A percentile compares a stretch with the other conserved stretches of the same genome.
phyloP scores from a whole-genome alignment of 768 basidiomycete genomes.

The Termitomyces sp. region DNA sequence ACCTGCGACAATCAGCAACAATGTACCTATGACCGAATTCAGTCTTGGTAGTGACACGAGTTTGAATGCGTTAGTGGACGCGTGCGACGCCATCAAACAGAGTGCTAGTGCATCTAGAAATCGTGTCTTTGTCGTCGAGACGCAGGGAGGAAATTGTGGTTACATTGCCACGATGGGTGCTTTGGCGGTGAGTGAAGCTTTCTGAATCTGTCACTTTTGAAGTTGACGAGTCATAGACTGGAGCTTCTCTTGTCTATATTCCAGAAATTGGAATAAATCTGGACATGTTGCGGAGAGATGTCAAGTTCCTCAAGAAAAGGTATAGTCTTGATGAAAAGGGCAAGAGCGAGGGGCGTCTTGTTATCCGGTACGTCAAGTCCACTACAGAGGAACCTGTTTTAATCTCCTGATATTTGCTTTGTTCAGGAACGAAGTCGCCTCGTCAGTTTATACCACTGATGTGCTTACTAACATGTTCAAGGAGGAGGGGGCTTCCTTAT shows the following conservation, averaged over 20 bases:
- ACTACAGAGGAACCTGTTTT: not conserved
- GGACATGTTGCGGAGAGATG: slow-evolving; percentile 76
- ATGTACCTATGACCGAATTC: slow-evolving; percentile 96
- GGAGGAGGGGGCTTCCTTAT: slow-evolving; percentile 87
- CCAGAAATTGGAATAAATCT: slow-evolving; percentile 89
- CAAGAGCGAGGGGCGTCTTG: slow-evolving; percentile 88
- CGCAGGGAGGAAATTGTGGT: slow-evolving; percentile 95
- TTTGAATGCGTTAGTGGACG: slow-evolving; percentile 94
- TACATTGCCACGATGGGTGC: slow-evolving; percentile 96
- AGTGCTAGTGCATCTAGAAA: slow-evolving; percentile 95
- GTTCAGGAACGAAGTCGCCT: slow-evolving; percentile 79
- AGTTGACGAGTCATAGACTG: slow-evolving; percentile 50
- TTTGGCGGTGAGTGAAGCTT: slow-evolving; percentile 67
- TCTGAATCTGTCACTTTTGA: not conserved
- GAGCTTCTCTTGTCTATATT: slow-evolving; percentile 90
- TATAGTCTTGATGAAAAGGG: slow-evolving; percentile 87
- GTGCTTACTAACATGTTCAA: slow-evolving; percentile 91
- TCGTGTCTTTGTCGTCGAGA: slow-evolving; percentile 96
- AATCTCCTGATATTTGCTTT: not conserved
- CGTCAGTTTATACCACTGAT: slow-evolving; percentile 86
- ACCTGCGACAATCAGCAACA: slow-evolving; percentile 97
- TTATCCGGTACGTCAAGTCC: slow-evolving; percentile 68
- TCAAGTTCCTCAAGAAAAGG: slow-evolving; percentile 82
- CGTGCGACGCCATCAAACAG: slow-evolving; percentile 98
- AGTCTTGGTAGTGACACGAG: slow-evolving; percentile 95